phyloP scores from a whole-genome alignment of 257 asterid genomes.

The Scutellaria galericulata region DNA sequence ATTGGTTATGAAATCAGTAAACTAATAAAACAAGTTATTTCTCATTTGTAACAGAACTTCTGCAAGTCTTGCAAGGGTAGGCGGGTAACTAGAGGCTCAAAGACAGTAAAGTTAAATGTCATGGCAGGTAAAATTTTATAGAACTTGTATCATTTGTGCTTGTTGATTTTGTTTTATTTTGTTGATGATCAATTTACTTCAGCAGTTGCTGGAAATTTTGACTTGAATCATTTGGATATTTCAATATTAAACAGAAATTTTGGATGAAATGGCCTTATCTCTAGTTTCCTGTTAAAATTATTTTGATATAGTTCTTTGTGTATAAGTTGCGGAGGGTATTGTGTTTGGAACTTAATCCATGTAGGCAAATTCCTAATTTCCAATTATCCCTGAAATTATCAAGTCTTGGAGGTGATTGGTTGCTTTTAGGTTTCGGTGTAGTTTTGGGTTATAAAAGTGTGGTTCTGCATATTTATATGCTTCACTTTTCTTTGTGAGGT shows the following conservation, averaged over 20 bases:
- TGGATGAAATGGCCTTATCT: conserved; percentile 2
- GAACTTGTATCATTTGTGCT: not conserved
- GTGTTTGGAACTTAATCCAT: conserved; percentile 1
- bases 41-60: conserved; percentile 55
- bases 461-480: conserved; percentile 12
- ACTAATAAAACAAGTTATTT: conserved; percentile 3
- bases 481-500: conserved; percentile 6
- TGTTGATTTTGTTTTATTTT: not conserved
- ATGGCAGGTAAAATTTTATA: conserved; percentile 65
- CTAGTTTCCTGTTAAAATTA: conserved; percentile 20
- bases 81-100: conserved; percentile 68
- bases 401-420: conserved; percentile 13
- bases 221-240: conserved; percentile 11
- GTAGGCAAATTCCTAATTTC: not conserved
- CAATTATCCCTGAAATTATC: not conserved
- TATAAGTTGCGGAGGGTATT: conserved; percentile 9
- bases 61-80: conserved; percentile 92
- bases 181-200: conserved; percentile 1
- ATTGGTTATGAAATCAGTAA: conserved; percentile 4
- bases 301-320: conserved; percentile 3
- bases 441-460: conserved; percentile 6
- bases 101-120: conserved; percentile 74
- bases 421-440: conserved; percentile 16
- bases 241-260: not conserved
- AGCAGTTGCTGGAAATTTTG: conserved; percentile 8